phyloP scores from a whole-genome alignment of 805 yeast genomes.

The Saccharomycopsis sp. region DNA sequence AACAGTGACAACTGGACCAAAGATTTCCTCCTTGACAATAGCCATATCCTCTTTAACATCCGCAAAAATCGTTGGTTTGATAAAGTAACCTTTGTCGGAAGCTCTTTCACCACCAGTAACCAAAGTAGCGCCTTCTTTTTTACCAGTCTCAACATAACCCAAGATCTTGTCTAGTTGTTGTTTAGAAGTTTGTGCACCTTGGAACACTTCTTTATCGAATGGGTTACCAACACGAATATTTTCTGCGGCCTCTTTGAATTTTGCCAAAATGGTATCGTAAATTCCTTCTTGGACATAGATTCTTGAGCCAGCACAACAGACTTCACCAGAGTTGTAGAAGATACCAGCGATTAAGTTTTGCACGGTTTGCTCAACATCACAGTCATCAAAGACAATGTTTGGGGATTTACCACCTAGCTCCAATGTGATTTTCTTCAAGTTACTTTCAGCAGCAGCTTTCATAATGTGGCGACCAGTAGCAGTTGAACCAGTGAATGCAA shows the following conservation, averaged over 20 bases:
- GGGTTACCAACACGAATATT: conserved; percentile 72
- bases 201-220: conserved; percentile 67
- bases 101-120: conserved; percentile 63
- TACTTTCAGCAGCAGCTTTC: conserved; percentile 71
- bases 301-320: conserved; percentile 93
- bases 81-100: conserved; percentile 57
- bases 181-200: conserved; percentile 90
- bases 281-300: conserved; percentile 78
- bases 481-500: conserved; percentile 95
- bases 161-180: conserved; percentile 74
- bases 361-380: conserved; percentile 70
- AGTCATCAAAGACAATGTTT: conserved; percentile 79
- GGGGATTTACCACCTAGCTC: conserved; percentile 98
- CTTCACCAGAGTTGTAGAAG: conserved; percentile 92
- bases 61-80: conserved; percentile 69
- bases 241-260: conserved; percentile 48
- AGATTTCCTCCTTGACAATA: conserved; percentile 71
- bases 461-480: conserved; percentile 83
- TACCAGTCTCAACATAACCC: conserved; percentile 68
- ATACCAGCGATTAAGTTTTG: conserved; percentile 74
- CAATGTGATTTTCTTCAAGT: conserved; percentile 83
- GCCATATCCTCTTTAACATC: conserved; percentile 61
- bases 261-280: conserved; percentile 67
- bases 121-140: conserved; percentile 75
- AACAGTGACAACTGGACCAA: conserved; percentile 88